Percentiles rank a stretch among this genome's conserved stretches.
Evolutionary conservation across 768 basidiomycete genomes (phyloP).

Genomic region (Terana coerulea): DNA sequence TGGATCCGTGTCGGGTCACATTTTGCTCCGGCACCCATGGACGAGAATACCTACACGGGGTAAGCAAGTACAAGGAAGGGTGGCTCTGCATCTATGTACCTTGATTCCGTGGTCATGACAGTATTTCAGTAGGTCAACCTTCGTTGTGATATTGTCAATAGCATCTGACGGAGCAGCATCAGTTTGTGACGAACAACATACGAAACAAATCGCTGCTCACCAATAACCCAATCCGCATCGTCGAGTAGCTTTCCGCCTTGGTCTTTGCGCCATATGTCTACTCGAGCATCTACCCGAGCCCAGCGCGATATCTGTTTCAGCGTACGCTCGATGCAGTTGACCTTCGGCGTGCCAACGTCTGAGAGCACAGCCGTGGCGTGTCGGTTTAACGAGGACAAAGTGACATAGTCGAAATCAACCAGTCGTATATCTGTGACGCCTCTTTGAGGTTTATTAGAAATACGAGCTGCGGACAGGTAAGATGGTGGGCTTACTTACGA

Average conservation of each 20-base stretch:
- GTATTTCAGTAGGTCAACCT: conserved; percentile 89
- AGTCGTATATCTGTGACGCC: conserved; percentile 75
- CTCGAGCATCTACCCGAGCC: conserved; percentile 78
- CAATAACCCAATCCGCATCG: conserved; percentile 93
- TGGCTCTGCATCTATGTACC: conserved; percentile 34
- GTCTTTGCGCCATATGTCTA: conserved; percentile 86
- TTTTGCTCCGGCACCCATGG: conserved; percentile 96
- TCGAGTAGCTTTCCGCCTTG: conserved; percentile 70
- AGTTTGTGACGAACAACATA: conserved; percentile 7
- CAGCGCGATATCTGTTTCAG: conserved; percentile 77
- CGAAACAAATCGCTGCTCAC: conserved; percentile 36
- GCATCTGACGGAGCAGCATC: conserved; percentile 63
- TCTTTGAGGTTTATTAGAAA: conserved; percentile 31
- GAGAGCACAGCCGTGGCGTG: conserved; percentile 87
- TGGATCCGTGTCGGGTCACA: conserved; percentile 93
- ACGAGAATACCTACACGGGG: conserved; percentile 74
- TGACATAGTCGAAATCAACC: conserved; percentile 96
- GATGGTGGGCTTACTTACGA: conserved; percentile 53
- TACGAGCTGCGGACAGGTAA: neutral
- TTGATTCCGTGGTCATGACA: conserved; percentile 80
- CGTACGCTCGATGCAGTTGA: conserved; percentile 65
- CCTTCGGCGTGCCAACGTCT: conserved; percentile 94
- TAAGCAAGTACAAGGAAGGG: neutral
- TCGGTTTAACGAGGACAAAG: conserved; percentile 90
- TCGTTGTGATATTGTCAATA: conserved; percentile 96